A percentile compares a stretch with the other conserved stretches of the same genome.
phyloP scores from a whole-genome alignment of 495 filamentous ascomycete species.

The Aspergillus kassunensis region DNA sequence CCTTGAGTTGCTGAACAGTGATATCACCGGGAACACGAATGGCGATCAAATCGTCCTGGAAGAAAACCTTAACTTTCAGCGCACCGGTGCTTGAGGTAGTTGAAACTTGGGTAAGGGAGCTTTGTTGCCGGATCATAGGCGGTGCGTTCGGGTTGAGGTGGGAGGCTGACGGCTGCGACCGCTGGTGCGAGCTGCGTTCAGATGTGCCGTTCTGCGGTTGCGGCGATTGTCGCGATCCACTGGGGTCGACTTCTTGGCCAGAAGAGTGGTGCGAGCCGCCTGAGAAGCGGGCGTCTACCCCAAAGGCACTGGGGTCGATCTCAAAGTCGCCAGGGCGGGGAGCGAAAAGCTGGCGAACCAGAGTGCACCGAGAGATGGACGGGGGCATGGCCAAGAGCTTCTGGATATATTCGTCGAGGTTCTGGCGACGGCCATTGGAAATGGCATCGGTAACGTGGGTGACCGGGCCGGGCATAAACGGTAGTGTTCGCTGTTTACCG shows the following conservation, averaged over 20 bases:
- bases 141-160: slow-evolving; percentile 42
- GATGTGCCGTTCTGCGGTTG: slow-evolving; percentile 61
- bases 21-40: slow-evolving; percentile 83
- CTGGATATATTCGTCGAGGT: slow-evolving; percentile 91
- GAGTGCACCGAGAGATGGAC: slow-evolving; percentile 74
- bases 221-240: slow-evolving; percentile 71
- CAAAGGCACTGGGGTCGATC: slow-evolving; percentile 65
- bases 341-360: slow-evolving; percentile 87
- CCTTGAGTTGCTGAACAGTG: slow-evolving; percentile 70
- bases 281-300: slow-evolving; percentile 67
- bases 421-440: slow-evolving; percentile 85
- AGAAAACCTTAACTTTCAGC: slow-evolving; percentile 93
- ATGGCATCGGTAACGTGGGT: slow-evolving; percentile 97
- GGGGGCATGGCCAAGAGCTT: slow-evolving; percentile 77
- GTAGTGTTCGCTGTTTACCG: slow-evolving; percentile 71
- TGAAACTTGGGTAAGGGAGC: slow-evolving; percentile 69
- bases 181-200: slow-evolving; percentile 52
- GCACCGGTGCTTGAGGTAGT: slow-evolving; percentile 43
- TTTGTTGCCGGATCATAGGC: slow-evolving; percentile 66
- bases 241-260: slow-evolving; percentile 44
- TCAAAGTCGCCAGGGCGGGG: slow-evolving; percentile 90
- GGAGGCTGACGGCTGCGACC: slow-evolving; percentile 44
- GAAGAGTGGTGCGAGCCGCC: slow-evolving; percentile 70
- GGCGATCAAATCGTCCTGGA: slow-evolving; percentile 83
- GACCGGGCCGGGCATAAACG: slow-evolving; percentile 98